Conservation (phyloP, 2,329 filamentous ascomycete genomes). For the Aspergillus hortae region DNA sequence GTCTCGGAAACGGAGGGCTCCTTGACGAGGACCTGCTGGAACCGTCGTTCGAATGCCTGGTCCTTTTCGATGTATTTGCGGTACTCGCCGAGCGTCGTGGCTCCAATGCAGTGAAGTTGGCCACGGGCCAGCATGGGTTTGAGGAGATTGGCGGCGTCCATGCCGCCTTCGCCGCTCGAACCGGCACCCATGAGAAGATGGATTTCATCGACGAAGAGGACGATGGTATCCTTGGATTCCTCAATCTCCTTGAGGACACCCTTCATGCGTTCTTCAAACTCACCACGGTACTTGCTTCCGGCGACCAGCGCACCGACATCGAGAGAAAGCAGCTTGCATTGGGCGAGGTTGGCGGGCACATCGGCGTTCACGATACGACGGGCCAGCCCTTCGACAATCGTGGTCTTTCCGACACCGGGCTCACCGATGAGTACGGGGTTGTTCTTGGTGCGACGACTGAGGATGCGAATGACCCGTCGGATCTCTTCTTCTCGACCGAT, state of each 20-base stretch:
- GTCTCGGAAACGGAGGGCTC: slow-evolving; percentile 87
- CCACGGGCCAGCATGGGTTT: slow-evolving; percentile 98
- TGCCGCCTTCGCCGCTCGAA: slow-evolving; percentile 89
- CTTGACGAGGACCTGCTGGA: slow-evolving; percentile 97
- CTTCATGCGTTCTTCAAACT: slow-evolving; percentile 99
- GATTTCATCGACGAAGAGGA: slow-evolving; percentile 98
- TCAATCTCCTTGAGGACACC: slow-evolving; percentile 96
- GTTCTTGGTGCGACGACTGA: slow-evolving; percentile 94
- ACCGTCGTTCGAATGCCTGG: slow-evolving; percentile 93
- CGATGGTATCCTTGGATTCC: slow-evolving; percentile 91
- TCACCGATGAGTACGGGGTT: slow-evolving; percentile 98
- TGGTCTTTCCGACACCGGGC: slow-evolving; percentile 97
- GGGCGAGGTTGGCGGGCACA: slow-evolving; percentile 90
- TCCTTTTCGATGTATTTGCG: slow-evolving; percentile 99
- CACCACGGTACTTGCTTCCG: slow-evolving; percentile 96
- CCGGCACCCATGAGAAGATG: slow-evolving; percentile 98
- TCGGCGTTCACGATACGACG: slow-evolving; percentile 95
- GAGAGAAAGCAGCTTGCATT: slow-evolving; percentile 89
- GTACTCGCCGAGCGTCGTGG: slow-evolving; percentile 92
- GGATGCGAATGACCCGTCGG: slow-evolving; percentile 81
- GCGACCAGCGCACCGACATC: slow-evolving; percentile 94
- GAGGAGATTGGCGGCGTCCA: slow-evolving; percentile 96
- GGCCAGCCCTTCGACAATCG: slow-evolving; percentile 92
- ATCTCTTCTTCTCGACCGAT: slow-evolving; percentile 97
- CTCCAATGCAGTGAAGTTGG: slow-evolving; percentile 95